Base-by-base conservation (phyloP, 129 eudicot genomes). In the Silybum marianum region DNA sequence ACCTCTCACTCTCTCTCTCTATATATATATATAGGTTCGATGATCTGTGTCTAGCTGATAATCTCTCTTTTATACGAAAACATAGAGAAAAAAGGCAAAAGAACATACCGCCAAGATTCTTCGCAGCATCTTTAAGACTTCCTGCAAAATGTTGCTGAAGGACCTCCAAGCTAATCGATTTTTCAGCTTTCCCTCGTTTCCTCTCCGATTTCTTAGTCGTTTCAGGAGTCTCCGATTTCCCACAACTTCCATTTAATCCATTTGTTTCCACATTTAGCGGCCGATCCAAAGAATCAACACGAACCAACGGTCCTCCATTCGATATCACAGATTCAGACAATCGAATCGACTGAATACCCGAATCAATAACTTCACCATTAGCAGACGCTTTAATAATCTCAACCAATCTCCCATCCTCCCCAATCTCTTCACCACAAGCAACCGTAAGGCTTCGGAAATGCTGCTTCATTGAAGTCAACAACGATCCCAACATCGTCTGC, bases 111-210 rank as follows among this genome's bases (percentile, higher is more conserved):
- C 98, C 98, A 81, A 92, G 97, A 83, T 89, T 89, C 85, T 95
- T 90, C 48, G 97, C 99, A 42, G 99, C 97, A 87, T 92, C 98
- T 87, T 95, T 95, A 19, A 92, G 97, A 82, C 97, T 95, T 62
- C 97, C 97, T 48, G 97, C 88, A 86, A 95, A 95, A 82, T 95
- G 91, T 75, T 92, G 97, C 63, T 92, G 97, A 83, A 92, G 95
- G 67, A 92, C 98, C 63, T 95, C 99, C 84, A 95, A 83, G 84
- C 97, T 92, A 74, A 95, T 92, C 66, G 90, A 85, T 87, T 92
- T 95, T 88, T 95, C 99, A 13, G 97, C 97, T 85, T 95, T 95
- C 74, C 97, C 97, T 83, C 97, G 93, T 80, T 92, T 95, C 54
- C 90, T 90, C 87, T 92, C 93, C 3, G 94, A 87, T 71, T 93